phyloP scores from a whole-genome alignment of 2,329 filamentous ascomycete species.

The Epichloe typhina region DNA sequence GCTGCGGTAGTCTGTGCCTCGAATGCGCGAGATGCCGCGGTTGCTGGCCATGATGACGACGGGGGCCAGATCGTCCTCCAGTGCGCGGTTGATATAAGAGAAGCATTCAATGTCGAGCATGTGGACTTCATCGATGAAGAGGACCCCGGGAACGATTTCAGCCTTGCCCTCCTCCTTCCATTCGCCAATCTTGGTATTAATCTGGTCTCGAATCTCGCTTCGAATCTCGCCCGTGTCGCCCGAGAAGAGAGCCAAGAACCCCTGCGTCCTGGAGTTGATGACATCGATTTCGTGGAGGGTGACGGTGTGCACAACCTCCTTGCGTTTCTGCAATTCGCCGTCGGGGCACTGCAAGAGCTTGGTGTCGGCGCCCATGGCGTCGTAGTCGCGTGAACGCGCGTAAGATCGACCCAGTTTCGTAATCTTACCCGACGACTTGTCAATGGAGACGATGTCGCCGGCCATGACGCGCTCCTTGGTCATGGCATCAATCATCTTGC shows the following conservation, averaged over 20 bases:
- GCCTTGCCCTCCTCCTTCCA: constrained; percentile 99
- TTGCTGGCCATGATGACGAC: constrained; percentile 99
- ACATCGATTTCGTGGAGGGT: constrained; percentile 97
- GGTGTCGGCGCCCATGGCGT: constrained; percentile 96
- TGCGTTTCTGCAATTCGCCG: constrained; percentile 91
- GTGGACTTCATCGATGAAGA: constrained; percentile 98
- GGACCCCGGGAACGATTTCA: constrained; percentile 88
- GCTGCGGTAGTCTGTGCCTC: constrained; percentile 84
- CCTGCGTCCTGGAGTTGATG: constrained; percentile 98
- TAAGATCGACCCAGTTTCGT: constrained; percentile 93
- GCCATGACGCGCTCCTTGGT: constrained; percentile 99
- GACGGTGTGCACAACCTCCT: constrained; percentile 94
- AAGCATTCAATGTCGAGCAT: constrained; percentile 99
- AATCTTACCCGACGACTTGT: constrained; percentile 97
- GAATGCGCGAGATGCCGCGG: constrained; percentile 78
- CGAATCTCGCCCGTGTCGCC: constrained; percentile 97
- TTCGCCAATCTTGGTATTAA: constrained; percentile 96
- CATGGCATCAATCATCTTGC: constrained; percentile 99
- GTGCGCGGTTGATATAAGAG: constrained; percentile 92
- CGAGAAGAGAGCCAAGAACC: constrained; percentile 92
- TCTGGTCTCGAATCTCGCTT: constrained; percentile 94
- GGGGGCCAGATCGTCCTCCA: constrained; percentile 88
- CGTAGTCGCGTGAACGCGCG: constrained; percentile 90
- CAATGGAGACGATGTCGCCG: constrained; percentile 94
- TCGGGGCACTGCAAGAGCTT: constrained; percentile 98